phyloP scores from a whole-genome alignment of 345 rosid species.

The Brassica carinata region DNA sequence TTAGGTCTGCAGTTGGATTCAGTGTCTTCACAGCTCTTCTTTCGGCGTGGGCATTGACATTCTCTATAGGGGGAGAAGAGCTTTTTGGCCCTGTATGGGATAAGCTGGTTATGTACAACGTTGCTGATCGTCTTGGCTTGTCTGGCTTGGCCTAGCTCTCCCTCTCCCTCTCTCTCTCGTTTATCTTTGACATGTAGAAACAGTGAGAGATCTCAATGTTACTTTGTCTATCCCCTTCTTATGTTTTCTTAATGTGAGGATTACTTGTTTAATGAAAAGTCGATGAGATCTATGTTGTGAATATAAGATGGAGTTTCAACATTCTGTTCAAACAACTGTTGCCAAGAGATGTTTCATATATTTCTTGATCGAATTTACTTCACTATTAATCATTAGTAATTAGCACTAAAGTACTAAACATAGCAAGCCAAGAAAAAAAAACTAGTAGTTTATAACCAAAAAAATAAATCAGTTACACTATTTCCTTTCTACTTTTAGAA shows the following conservation, averaged over 20 bases:
- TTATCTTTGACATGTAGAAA: slow-evolving; percentile 2
- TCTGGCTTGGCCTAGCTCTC: slow-evolving; percentile 54
- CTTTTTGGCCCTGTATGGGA: slow-evolving; percentile 67
- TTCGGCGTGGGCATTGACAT: slow-evolving; percentile 83
- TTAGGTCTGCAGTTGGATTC: slow-evolving; percentile 80
- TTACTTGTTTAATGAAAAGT: neutral
- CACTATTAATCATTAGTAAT: neutral
- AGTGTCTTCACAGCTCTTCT: slow-evolving; percentile 58
- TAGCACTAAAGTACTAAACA: slow-evolving; percentile 17
- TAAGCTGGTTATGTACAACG: slow-evolving; percentile 89
- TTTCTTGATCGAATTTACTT: slow-evolving; percentile 1
- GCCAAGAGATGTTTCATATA: neutral
- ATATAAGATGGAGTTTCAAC: slow-evolving; percentile 16
- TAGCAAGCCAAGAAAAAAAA: slow-evolving; percentile 4
- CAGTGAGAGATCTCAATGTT: neutral
- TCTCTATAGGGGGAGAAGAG: slow-evolving; percentile 77
- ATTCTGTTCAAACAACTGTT: neutral
- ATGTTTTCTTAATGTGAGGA: neutral
- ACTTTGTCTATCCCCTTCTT: neutral
- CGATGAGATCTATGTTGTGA: slow-evolving; percentile 24
- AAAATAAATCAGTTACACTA: slow-evolving; percentile 13
- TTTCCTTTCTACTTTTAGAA: slow-evolving; percentile 20
- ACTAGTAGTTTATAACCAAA: neutral
- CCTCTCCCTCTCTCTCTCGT: neutral
- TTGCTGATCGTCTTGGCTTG: slow-evolving; percentile 82